Evolutionary conservation across 176 grass and related monocot genomes (phyloP), one percentile per base, ranked within the genome.

Genomic region (Carex myosuroides): DNA sequence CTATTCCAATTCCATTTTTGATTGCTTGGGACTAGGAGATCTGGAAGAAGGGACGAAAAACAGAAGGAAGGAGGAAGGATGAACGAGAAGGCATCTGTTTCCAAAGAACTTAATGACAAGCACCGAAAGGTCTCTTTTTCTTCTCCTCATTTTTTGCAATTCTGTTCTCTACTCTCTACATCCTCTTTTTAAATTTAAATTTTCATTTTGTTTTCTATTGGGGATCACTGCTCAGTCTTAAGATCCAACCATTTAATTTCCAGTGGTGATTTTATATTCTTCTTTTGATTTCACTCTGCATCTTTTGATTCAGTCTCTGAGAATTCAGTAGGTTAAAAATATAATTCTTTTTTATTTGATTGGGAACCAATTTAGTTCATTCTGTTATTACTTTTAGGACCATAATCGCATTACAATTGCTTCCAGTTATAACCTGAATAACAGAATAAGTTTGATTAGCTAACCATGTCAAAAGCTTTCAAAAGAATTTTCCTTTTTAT

Each of bases 81-180:
- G 94, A 97, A 97, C 86, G 94, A 92, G 88, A 97, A 97, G 89
- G 94, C 94, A 32, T 90, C 91, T 80, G 94, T 97, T 67, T 90
- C 94, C 56, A 97, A 97, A 89, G 94, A 97, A 84, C 94, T 97
- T 81, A 97, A 97, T 92, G 91, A 91, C 87, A 93, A 71, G 84
- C 94, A 97, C 86, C 89, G 93, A 69, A 97, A 93, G 94, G 94
- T 97, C 30, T 9, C 14, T 79, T 46, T 33, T 67, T 1, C 42
- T 73, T 48, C 21, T 33, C 54, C 33, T 62, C 13, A 67, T 4
- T 2, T 68, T 59, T 35, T 17, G 14, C 6, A 35, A 39, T 42
- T 12, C 7, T 44, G 8, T 44, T 71, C 33, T 10, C 17, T 3
- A 44, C 68, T 71, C 33, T 10, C 17, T 3, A 44, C 68, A 20